These are phyloP conservation scores for Dioszegia aurantiaca DNA, from an alignment of 768 basidiomycete genomes.

Conservation along the genomic window DNA sequence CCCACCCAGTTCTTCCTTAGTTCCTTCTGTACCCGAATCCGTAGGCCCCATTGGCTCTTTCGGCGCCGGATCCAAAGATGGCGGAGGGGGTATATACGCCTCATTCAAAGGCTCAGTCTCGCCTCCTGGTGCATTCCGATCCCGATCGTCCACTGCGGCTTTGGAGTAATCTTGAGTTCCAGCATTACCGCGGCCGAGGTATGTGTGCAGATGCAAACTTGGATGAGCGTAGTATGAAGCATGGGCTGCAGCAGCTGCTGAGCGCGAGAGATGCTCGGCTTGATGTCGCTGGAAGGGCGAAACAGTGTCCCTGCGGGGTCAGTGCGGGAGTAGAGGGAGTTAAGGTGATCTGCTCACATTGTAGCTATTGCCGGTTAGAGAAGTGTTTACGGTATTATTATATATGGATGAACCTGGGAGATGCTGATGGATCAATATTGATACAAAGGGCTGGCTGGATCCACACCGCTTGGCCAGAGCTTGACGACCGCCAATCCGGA, in stretches of 20 bases:
- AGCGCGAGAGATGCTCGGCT: slow-evolving; percentile 38
- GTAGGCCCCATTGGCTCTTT: slow-evolving; percentile 8
- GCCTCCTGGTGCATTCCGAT: slow-evolving; percentile 7
- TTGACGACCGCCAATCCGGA: not conserved
- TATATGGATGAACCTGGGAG: too few species aligned
- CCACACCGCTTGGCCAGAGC: too few species aligned
- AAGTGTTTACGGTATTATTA: too few species aligned
- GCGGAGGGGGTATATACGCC: slow-evolving; percentile 17
- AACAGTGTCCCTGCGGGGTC: slow-evolving; percentile 28
- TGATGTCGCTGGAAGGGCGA: slow-evolving; percentile 21
- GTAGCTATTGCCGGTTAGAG: too few species aligned
- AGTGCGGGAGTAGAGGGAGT: not conserved
- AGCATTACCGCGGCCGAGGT: slow-evolving; percentile 16
- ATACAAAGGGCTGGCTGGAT: too few species aligned
- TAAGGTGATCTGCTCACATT: not conserved
- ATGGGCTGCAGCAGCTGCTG: slow-evolving; percentile 43
- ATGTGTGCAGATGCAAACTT: slow-evolving; percentile 37
- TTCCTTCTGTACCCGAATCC: slow-evolving; percentile 31
- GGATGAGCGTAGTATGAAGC: slow-evolving; percentile 47
- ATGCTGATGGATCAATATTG: too few species aligned
- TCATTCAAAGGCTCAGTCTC: slow-evolving; percentile 24
- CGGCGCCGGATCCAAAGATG: not conserved
- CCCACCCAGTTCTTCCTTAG: slow-evolving; percentile 39
- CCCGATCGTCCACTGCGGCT: not conserved
- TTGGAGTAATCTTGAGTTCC: not conserved